These are phyloP conservation scores for Leccinum fibrillosum DNA, from an alignment of 768 basidiomycete genomes.

Conservation along the genomic window DNA sequence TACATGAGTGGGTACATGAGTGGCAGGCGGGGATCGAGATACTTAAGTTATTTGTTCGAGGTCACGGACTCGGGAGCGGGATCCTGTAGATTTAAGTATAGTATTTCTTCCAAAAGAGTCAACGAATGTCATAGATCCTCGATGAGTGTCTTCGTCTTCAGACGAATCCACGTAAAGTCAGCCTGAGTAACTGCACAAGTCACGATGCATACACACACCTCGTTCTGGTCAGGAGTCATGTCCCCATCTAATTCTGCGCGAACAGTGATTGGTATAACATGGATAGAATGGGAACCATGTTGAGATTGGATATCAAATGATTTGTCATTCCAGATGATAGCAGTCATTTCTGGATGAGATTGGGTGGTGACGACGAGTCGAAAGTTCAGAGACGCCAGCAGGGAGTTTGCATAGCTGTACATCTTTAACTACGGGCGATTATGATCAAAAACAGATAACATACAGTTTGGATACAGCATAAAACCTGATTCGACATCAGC, in stretches of 20 bases:
- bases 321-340: neutral
- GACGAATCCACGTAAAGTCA: neutral
- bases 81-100: neutral
- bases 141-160: neutral
- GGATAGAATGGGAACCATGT: neutral
- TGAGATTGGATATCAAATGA: neutral
- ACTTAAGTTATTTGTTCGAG: too few species aligned
- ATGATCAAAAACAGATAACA: neutral
- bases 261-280: neutral
- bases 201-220: neutral
- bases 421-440: neutral
- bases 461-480: neutral
- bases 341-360: neutral
- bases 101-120: neutral
- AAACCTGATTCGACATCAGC: neutral
- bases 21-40: too few species aligned
- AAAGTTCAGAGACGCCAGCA: neutral
- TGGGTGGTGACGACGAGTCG: neutral
- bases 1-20: too few species aligned
- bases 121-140: neutral
- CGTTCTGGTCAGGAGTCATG: neutral
- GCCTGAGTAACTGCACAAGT: neutral
- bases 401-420: neutral
- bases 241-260: neutral
- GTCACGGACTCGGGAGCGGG: too few species aligned